Evolutionary conservation across 2,329 filamentous ascomycete species (phyloP), one percentile per base, ranked within the genome.

Genomic region (Allantophomopsis lycopodina): DNA sequence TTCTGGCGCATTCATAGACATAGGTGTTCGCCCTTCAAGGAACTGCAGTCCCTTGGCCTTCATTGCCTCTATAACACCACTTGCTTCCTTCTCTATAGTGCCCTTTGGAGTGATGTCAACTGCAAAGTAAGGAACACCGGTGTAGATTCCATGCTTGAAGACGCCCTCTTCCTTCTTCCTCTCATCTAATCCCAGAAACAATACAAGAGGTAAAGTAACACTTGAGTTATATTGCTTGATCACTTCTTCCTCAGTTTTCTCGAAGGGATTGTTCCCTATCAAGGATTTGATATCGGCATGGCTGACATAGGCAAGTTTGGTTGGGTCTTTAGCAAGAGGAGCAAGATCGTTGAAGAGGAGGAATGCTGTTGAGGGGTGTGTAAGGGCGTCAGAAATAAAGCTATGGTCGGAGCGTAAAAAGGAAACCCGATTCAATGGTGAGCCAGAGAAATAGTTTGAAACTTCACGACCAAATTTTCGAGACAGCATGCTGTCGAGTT

Each of bases 111-210:
- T 93, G 15, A 94, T 72, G 56, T 96, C 91, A 11, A 98, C 59
- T 2, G 88, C 89, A 55, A 96, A 98, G 61, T 79, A 93, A 2
- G 91, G 88, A 37, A 71, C 69, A 3, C 89, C 91, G 28, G 67
- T 72, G 56, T 94, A 93, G 36, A 76, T 75, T 43, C 76, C 77
- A 49, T 55, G 49, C 43, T 66, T 54, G 38, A 82, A 71, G 0
- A 64, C 70, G 21, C 54, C 51, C 8, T 28, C 23, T 14, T 57
- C 53, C 35, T 57, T 64, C 18, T 58, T 59, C 36, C 58, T 61
- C 56, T 94, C 86, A 48, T 94, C 77, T 36, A 95, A 60, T 0
- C 89, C 89, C 20, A 96, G 64, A 55, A 96, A 95, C 39, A 96
- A 67, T 38, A 95, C 66, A 45, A 85, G 71, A 3, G 87, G 80